Base-by-base conservation (phyloP, 306 rosid species). In the Astragalus membranaceus region DNA sequence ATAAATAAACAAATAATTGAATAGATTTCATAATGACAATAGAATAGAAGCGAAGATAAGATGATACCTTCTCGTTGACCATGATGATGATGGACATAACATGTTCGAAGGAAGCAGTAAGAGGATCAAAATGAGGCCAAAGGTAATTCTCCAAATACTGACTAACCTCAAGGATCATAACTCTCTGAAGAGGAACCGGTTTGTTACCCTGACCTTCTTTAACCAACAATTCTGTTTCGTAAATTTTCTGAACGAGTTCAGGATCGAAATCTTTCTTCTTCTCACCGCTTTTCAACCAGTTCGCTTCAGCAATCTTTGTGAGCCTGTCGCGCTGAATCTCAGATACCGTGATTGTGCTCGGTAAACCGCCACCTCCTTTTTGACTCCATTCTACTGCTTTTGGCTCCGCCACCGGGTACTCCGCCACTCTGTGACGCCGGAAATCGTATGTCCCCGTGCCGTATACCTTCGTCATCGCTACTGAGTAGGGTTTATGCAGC, bases 251-350 rank as follows among this genome's bases (percentile, higher is more conserved):
- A 26, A 91, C 97, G 14, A 91, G 70, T 39, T 87, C 97, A 1
- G 85, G 72, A 5, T 88, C 91, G 43, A 91, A 91, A 7, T 77
- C 82, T 11, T 17, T 42, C 76, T 75, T 82, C 79, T 75, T 74
- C 35, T 84, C 94, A 15, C 85, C 78, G 5, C 79, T 50, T 51
- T 63, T 86, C 54, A 87, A 83, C 97, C 99, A 94, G 48, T 88
- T 88, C 3, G 59, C 90, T 68, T 73, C 85, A 4, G 99, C 99
- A 61, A 91, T 86, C 92, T 84, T 84, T 5, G 97, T 94, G 36
- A 94, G 89, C 37, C 92, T 78, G 86, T 94, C 97, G 6, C 89
- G 85, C 77, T 91, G 99, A 67, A 94, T 94, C 88, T 94, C 99
- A 30, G 78, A 87, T 5, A 94, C 68, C 0, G 99, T 94, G 16